Evolutionary conservation across 768 basidiomycete genomes (phyloP).

Genomic region (Amanita inopinata): DNA sequence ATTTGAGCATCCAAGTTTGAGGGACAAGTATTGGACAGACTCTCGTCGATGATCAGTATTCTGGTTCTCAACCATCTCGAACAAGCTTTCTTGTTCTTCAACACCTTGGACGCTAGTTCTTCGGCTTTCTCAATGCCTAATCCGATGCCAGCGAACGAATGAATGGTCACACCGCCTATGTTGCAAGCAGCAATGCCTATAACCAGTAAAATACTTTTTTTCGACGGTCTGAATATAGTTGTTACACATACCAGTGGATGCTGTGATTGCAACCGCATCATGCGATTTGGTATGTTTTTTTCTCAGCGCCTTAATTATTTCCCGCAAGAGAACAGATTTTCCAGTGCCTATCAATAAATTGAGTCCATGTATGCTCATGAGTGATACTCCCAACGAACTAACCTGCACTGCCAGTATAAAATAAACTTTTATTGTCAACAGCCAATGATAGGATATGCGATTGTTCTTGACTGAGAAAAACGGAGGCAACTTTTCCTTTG

Average conservation of each 20-base stretch:
- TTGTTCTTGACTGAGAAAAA: constrained; percentile 82
- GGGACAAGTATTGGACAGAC: constrained; percentile 24
- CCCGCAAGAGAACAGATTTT: constrained; percentile 88
- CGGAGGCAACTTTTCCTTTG: constrained; percentile 25
- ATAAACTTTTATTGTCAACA: constrained; percentile 62
- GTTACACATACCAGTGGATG: constrained; percentile 64
- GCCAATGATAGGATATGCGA: constrained; percentile 75
- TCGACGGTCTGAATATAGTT: background rate
- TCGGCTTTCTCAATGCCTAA: constrained; percentile 61
- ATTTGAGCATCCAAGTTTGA: background rate
- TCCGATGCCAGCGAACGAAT: constrained; percentile 94
- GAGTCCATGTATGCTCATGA: no score
- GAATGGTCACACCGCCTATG: constrained; percentile 91
- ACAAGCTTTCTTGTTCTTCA: constrained; percentile 76
- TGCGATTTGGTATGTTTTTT: constrained; percentile 39
- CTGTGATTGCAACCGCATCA: constrained; percentile 87
- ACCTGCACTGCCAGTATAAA: constrained; percentile 99
- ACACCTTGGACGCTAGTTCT: constrained; percentile 53
- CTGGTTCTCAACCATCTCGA: constrained; percentile 77
- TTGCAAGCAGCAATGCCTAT: constrained; percentile 93
- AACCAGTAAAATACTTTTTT: background rate
- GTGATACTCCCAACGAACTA: constrained; percentile 23
- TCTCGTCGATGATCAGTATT: constrained; percentile 79
- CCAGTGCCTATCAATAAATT: constrained; percentile 65
- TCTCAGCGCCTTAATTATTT: constrained; percentile 73